Conservation (phyloP, 1,284 basidiomycete species). For the Ceratorhiza oryzae-sativae region DNA sequence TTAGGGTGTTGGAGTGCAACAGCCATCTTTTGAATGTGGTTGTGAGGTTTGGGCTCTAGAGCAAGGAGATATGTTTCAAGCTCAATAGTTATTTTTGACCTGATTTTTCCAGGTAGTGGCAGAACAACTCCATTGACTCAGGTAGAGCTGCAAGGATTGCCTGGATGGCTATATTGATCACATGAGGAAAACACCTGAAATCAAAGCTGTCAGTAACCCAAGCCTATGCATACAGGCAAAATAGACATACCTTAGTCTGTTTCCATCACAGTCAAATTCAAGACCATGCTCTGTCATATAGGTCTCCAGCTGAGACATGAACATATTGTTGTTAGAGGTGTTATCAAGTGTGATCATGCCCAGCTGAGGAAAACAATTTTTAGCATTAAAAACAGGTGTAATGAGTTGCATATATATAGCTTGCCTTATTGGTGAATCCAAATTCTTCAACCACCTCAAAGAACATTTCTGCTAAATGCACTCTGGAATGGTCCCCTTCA, state of each 20-base stretch:
- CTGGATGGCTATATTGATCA: slow-evolving; percentile 38
- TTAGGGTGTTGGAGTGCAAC: too few species aligned
- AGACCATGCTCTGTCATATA: neutral
- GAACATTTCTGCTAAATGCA: slow-evolving; percentile 25
- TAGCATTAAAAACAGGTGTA: neutral
- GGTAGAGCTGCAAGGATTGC: slow-evolving; percentile 5
- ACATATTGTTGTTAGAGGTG: slow-evolving; percentile 39
- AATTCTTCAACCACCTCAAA: slow-evolving; percentile 25
- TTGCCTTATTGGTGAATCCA: slow-evolving; percentile 21
- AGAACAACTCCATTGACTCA: neutral
- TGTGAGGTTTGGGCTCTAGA: too few species aligned
- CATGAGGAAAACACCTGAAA: slow-evolving; percentile 41
- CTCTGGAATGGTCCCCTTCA: slow-evolving; percentile 18
- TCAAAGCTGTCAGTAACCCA: neutral
- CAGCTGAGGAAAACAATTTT: neutral
- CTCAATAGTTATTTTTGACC: too few species aligned
- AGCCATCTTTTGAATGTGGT: too few species aligned
- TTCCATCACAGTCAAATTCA: slow-evolving; percentile 8
- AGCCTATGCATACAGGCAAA: neutral
- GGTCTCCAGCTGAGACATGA: slow-evolving; percentile 17
- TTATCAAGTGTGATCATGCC: slow-evolving; percentile 40
- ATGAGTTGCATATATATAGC: neutral
- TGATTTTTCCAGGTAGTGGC: too few species aligned
- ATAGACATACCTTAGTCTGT: slow-evolving; percentile 28
- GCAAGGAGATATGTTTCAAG: too few species aligned